phyloP scores from a whole-genome alignment of 768 basidiomycete species.

The Boletellus ananas region DNA sequence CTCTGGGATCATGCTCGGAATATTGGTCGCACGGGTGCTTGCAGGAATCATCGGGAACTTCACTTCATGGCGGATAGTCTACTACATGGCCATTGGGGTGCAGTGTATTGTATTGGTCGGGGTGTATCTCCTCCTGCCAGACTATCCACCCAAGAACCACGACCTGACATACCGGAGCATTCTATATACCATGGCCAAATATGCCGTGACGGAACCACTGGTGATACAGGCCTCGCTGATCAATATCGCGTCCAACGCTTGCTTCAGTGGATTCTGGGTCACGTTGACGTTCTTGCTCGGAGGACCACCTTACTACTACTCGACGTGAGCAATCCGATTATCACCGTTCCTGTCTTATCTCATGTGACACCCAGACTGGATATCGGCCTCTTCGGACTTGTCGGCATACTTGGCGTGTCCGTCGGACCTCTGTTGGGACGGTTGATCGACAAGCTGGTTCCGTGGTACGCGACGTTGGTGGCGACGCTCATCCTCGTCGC shows the following conservation, averaged over 20 bases:
- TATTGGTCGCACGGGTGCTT: conserved; percentile 71
- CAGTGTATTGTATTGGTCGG: conserved; percentile 57
- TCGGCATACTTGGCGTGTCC: conserved; percentile 69
- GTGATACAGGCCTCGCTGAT: conserved; percentile 67
- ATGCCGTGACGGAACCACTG: conserved; percentile 71
- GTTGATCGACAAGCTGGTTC: conserved; percentile 64
- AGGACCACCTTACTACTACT: conserved; percentile 71
- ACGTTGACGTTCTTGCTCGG: conserved; percentile 80
- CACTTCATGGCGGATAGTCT: conserved; percentile 67
- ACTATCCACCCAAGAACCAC: conserved; percentile 75
- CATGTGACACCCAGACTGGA: conserved; percentile 33
- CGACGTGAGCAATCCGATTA: conserved; percentile 43
- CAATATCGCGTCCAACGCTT: conserved; percentile 56
- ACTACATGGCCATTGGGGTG: conserved; percentile 72
- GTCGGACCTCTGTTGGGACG: conserved; percentile 68
- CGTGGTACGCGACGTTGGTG: conserved; percentile 73
- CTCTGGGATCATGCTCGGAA: conserved; percentile 64
- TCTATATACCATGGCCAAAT: conserved; percentile 73
- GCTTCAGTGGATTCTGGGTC: conserved; percentile 63
- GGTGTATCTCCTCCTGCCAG: conserved; percentile 67
- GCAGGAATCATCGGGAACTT: conserved; percentile 75
- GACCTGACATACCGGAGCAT: conserved; percentile 65
- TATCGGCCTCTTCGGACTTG: conserved; percentile 72
- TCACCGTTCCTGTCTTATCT: neutral
- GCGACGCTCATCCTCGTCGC: conserved; percentile 44